phyloP scores from a whole-genome alignment of 306 rosid genomes.

The Vigna trinervia region DNA sequence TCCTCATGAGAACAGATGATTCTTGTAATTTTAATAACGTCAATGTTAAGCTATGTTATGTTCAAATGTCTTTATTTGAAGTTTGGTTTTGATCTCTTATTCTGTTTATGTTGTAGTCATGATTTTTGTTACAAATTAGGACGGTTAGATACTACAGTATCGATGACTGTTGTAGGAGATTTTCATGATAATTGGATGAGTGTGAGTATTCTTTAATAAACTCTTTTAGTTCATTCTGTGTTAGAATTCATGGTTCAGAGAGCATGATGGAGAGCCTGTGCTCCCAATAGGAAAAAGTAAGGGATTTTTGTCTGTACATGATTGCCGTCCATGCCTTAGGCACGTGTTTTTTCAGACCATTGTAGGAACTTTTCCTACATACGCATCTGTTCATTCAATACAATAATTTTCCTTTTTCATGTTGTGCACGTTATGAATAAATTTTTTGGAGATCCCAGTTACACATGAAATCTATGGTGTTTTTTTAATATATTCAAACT shows the following conservation, averaged over 20 bases:
- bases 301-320: neutral
- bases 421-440: neutral
- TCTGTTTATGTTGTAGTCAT: neutral
- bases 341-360: neutral
- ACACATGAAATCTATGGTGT: neutral
- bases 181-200: neutral
- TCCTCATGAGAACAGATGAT: conserved; percentile 29
- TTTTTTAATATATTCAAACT: conserved; percentile 22
- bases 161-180: conserved; percentile 1
- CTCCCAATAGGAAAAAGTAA: neutral
- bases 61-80: neutral
- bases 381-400: neutral
- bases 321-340: conserved; percentile 11
- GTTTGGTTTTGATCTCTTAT: conserved; percentile 13
- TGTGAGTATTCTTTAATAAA: neutral
- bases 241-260: neutral
- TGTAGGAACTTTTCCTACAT: neutral
- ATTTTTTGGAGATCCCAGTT: neutral
- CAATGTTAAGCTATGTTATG: conserved; percentile 4
- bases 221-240: neutral
- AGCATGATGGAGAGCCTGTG: neutral
- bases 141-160: conserved; percentile 18
- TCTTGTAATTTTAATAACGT: conserved; percentile 38
- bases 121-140: neutral
- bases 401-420: conserved; percentile 5